phyloP scores from a whole-genome alignment of 2,329 filamentous ascomycete species.

The Aspergillus sp. region DNA sequence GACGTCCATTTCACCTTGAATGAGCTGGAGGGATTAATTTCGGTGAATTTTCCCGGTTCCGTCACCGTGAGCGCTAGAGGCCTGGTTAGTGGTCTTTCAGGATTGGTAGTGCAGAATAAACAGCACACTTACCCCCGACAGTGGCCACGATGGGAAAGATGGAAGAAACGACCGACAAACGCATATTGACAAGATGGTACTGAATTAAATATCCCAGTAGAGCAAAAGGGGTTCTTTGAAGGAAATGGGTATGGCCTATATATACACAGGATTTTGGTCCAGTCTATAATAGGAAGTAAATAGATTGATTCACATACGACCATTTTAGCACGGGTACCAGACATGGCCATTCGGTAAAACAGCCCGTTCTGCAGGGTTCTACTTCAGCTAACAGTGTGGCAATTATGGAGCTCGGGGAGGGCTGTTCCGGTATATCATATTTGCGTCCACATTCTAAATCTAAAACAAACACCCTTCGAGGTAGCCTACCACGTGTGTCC shows the following conservation, averaged over 20 bases:
- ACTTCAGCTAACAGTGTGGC: background rate
- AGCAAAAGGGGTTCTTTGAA: background rate
- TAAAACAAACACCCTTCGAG: background rate
- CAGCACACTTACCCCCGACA: constrained; percentile 22
- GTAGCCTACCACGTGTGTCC: background rate
- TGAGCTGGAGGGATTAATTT: constrained; percentile 30
- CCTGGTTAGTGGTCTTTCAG: constrained; percentile 1
- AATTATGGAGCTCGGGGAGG: background rate
- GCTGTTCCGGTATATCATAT: background rate
- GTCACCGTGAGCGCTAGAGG: constrained; percentile 33
- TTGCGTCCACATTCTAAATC: background rate
- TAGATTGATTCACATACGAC: background rate
- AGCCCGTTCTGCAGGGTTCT: background rate
- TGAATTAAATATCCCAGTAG: constrained; percentile 6
- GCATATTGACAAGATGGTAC: constrained; percentile 16
- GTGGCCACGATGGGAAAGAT: constrained; percentile 27
- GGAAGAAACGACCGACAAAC: constrained; percentile 24
- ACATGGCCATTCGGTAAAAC: background rate
- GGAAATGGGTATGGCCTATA: background rate
- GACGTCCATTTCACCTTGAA: constrained; percentile 40
- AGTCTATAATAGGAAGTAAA: background rate
- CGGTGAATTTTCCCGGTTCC: constrained; percentile 28
- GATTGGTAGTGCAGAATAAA: background rate
- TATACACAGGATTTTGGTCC: background rate
- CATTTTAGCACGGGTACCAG: background rate